Base-by-base conservation (phyloP, 768 basidiomycete genomes). In the Russula abietina region DNA sequence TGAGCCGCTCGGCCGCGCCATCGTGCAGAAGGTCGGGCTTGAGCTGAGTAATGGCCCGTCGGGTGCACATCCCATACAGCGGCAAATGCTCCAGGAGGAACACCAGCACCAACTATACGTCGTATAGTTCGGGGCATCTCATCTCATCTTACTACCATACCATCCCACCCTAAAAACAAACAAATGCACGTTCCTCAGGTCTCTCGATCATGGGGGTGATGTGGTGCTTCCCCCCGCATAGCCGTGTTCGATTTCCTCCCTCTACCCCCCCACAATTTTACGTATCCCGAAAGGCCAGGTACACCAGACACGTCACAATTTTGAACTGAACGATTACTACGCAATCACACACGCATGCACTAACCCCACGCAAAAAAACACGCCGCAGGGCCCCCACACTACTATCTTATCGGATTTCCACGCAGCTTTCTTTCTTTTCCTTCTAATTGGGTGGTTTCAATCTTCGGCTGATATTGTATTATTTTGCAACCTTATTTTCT, bases 21-120 rank as follows among this genome's bases (percentile, higher is more conserved):
- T 88, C 30, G 85, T 86, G 19, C 85, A 89, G 70, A 91, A 91
- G 68, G 74, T 90, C 36, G 89, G 87, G 7, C 74, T 82, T 45
- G 89, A 91, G 72, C 77, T 91, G 55, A 83, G 87, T 69, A 82
- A 87, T 46, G 89, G 89, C 0, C 88, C 89, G 10, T 73, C 78
- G 5, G 68, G 73, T 19, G 61, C n/a, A 38, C 57, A 50, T 30
- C 38, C 59, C 30, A 22, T 57, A 22, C 57, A 58, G 14, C 55
- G 19, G 19, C 61, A 61, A 39, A 11, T n/a, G 22, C 2, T 38
- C 1, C 1, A 36, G n/a, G 60, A 56, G 38, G 48, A 43, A 24
- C 24, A 36, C 26, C 24, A 14, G 12, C 32, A 19, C 5, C 59
- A 38, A 33, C 28, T 26, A 0, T 39, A 41, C 30, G 12, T 22